Evolutionary conservation across 169 alveolate species (phyloP).

Genomic region (Plasmodium chabaudi): DNA sequence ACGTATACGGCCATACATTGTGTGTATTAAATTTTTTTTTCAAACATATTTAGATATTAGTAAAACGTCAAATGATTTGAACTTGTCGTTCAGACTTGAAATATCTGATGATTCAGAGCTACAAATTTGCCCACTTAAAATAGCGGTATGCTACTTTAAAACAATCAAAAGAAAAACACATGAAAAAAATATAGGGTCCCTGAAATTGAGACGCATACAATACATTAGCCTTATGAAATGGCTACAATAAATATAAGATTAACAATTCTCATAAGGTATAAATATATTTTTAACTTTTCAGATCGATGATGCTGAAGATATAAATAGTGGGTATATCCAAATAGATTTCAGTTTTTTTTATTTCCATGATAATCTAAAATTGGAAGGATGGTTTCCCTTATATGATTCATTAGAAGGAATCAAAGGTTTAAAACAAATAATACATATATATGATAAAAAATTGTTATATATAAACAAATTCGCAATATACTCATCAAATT

Average conservation of each 20-base stretch:
- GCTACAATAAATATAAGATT: too few species aligned
- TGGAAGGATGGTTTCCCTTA: constrained; percentile 78
- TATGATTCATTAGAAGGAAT: constrained; percentile 75
- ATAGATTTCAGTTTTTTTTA: constrained; percentile 71
- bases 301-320: constrained; percentile 74
- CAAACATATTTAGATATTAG: constrained; percentile 24
- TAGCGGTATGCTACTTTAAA: constrained; percentile 28
- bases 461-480: too few species aligned
- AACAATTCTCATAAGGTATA: too few species aligned
- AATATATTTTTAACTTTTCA: not conserved
- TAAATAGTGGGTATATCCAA: constrained; percentile 59
- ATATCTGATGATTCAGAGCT: constrained; percentile 77
- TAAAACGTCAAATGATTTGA: constrained; percentile 38
- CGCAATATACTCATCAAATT: not conserved
- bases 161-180: not conserved
- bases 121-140: constrained; percentile 70
- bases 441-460: too few species aligned
- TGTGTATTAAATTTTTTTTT: not conserved
- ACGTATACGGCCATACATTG: not conserved
- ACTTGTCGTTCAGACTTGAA: constrained; percentile 74
- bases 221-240: too few species aligned
- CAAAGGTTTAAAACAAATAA: constrained; percentile 22
- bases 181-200: not conserved
- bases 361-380: constrained; percentile 62
- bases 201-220: not conserved